Evolutionary conservation across 2,329 filamentous ascomycete species (phyloP), one percentile per base, ranked within the genome.

Genomic region (Cladophialophora carrionii): DNA sequence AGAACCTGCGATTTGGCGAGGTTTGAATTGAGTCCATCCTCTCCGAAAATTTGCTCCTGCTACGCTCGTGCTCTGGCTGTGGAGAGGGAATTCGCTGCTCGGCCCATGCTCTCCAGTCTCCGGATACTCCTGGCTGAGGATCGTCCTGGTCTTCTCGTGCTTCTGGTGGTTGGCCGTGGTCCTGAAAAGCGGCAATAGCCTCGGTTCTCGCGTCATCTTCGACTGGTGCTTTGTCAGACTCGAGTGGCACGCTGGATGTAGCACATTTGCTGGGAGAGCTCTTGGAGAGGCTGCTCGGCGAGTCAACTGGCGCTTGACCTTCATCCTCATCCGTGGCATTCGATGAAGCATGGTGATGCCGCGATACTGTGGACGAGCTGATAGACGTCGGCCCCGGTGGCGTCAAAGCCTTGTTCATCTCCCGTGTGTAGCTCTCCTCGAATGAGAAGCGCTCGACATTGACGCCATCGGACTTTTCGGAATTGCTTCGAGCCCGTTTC

Each of bases 361-460:
- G 56, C n/a, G 43, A 48, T 34, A 6, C 41, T 48, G 9, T 34
- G 26, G 52, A 55, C 14, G 52, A 55, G 26, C 26, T 31, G 6
- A 12, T 32, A 7, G 56, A 41, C 41, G 14, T 1, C n/a, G n/a
- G n/a, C 5, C 14, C 22, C 3, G 31, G 12, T 52, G 46, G 31
- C 20, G n/a, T 32, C 22, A 34, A 32, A 37, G 24, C 22, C 26
- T 24, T 9, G 29, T 24, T 24, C 26, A 7, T 43, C 20, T 54
- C 52, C 24, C 10, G 52, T 24, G 60, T n/a, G 43, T 32, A 7
- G 37, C 17, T 12, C 9, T 57, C 37, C 22, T 67, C 64, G 53
- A 67, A 60, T 20, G 61, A 67, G 46, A 58, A 61, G 14, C 60
- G 57, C 43, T 58, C 48, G 26, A 55, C 20, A 26, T 48, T 41